These are phyloP conservation scores for Lactarius sp. DNA, from an alignment of 768 basidiomycete species.

Conservation along the genomic window DNA sequence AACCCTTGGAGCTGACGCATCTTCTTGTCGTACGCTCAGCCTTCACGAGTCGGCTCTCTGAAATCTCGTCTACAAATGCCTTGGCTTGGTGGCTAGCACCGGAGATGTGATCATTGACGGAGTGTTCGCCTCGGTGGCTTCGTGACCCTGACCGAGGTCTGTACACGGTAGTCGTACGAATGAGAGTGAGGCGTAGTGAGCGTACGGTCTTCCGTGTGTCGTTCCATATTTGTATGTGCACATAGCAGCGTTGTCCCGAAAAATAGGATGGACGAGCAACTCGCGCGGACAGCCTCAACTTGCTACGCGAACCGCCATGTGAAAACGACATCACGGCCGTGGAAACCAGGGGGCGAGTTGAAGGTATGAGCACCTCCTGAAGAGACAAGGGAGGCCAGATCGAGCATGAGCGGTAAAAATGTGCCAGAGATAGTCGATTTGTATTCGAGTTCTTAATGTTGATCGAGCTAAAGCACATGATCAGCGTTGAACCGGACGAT, in stretches of 20 bases:
- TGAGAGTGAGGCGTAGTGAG: constrained; percentile 53
- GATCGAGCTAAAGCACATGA: constrained; percentile 47
- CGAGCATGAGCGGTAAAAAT: constrained; percentile 82
- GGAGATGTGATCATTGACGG: constrained; percentile 36
- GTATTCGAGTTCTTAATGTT: constrained; percentile 66
- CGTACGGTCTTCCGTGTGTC: constrained; percentile 65
- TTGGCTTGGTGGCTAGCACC: constrained; percentile 57
- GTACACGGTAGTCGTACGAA: constrained; percentile 64
- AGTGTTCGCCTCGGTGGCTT: constrained; percentile 25
- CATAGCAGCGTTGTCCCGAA: constrained; percentile 72
- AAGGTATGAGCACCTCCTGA: constrained; percentile 52
- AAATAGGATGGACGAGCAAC: constrained; percentile 75
- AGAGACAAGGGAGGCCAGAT: constrained; percentile 75
- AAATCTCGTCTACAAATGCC: constrained; percentile 57
- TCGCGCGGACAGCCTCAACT: constrained; percentile 58
- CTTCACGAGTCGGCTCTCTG: constrained; percentile 60
- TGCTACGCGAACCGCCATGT: constrained; percentile 46
- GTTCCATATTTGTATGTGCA: constrained; percentile 62
- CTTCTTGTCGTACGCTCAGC: constrained; percentile 59
- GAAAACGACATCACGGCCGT: constrained; percentile 51
- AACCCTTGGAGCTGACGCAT: constrained; percentile 76
- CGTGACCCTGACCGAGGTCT: constrained; percentile 45
- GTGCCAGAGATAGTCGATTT: constrained; percentile 67
- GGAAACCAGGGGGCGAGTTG: constrained; percentile 54
- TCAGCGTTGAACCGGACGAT: background rate